Conservation (phyloP, 768 basidiomycete genomes). For the Mrakia hoshinonis region DNA sequence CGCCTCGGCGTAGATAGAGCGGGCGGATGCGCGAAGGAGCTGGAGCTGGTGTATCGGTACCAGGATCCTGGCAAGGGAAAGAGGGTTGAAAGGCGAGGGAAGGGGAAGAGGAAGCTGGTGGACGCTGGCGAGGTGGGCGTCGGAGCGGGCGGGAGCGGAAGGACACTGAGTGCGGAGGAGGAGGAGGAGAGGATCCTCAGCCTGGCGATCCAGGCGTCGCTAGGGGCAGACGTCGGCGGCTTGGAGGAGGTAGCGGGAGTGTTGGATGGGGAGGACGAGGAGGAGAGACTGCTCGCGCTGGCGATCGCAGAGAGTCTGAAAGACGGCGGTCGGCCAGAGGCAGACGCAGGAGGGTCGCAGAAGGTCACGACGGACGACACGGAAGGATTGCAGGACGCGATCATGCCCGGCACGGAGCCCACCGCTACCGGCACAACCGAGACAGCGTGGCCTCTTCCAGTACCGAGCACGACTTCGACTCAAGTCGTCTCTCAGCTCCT, state of each 20-base stretch:
- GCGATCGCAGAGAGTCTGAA: constrained; percentile 34
- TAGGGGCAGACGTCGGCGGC: neutral
- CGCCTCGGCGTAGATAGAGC: constrained; percentile 35
- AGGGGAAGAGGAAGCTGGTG: constrained; percentile 17
- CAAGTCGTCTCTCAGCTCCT: neutral
- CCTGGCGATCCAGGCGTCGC: constrained; percentile 13
- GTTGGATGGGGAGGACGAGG: neutral
- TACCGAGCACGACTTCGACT: neutral
- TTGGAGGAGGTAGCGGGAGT: neutral
- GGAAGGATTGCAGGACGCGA: neutral
- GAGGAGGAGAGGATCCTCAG: constrained; percentile 30
- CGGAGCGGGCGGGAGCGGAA: neutral
- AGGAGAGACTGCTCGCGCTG: neutral
- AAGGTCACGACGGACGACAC: neutral
- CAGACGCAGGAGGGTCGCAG: neutral
- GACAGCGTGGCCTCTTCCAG: neutral
- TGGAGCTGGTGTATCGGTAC: constrained; percentile 39
- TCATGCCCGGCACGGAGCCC: too few relatives aligned
- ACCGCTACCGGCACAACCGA: neutral
- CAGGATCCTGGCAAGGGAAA: constrained; percentile 24
- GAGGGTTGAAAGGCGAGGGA: constrained; percentile 10
- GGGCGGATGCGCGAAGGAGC: constrained; percentile 33
- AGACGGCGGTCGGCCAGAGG: neutral
- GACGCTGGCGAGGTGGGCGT: constrained; percentile 17
- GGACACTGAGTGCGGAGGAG: neutral